Base-by-base conservation (phyloP, 2,329 filamentous ascomycete species). In the Microdochium nivale region DNA sequence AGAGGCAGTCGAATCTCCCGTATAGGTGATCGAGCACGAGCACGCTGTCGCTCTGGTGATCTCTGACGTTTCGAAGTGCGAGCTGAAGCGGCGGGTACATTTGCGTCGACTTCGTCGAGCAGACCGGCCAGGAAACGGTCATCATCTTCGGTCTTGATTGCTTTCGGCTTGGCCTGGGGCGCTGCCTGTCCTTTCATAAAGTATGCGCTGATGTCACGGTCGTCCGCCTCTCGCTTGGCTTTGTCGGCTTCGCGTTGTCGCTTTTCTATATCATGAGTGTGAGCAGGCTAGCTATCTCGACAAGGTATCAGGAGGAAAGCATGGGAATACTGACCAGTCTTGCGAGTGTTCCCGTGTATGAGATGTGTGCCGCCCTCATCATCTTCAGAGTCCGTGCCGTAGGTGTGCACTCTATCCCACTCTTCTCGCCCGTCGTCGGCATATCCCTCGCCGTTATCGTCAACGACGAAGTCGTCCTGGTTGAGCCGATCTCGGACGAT, bases 371-470 rank as follows among this genome's bases (percentile, higher is more conserved):
- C 27, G 56, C 66, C 65, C 33, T 88, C 81, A 33, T 85, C 85
- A 43, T 95, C 89, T 54, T 94, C 90, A 33, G 84, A 87, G 55
- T 86, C 79, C 66, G 86, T 81, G 56, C 79, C 76, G 65, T 81
- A 73, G 54, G 77, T 77, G 58, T 77, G 74, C 57, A 86, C 78
- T 60, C 87, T 81, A 69, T 92, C 84, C 91, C 92, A 92, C 61
- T 97, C 94, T 70, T 96, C 91, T 51, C 94, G 86, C 54, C 94
- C 94, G 65, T 97, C 94, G 66, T 97, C 92, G 58, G 90, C 92
- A 64, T 99, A 99, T 35, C 94, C 92, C 66, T 92, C 90, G 63
- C 92, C 92, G 73, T 96, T 95, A 72, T 99, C 94, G 73, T 97
- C 94, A 54, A 99, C 91, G 50, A 99, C 92, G 63, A 99, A 99